These are phyloP conservation scores for Anaeramoeba flamelloides DNA, from an alignment of 78 protist genomes.

Conservation along the genomic window DNA sequence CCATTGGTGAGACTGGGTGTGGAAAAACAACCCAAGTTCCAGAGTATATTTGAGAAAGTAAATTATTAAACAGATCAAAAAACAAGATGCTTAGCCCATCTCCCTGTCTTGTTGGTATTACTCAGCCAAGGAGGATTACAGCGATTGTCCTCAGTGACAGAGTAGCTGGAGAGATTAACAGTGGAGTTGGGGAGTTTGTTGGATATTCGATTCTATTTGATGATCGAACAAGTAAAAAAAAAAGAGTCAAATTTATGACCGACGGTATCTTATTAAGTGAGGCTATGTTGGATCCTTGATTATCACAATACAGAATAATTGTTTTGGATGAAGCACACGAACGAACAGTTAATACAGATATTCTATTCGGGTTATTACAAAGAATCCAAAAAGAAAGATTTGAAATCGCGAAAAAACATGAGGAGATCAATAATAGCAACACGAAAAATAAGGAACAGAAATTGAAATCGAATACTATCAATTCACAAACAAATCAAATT, in stretches of 20 bases:
- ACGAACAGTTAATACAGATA: slow-evolving; percentile 94
- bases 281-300: neutral
- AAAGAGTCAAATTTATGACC: slow-evolving; percentile 80
- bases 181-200: slow-evolving; percentile 40
- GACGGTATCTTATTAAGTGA: slow-evolving; percentile 56
- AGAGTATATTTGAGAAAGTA: no score
- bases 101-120: slow-evolving; percentile 86
- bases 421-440: no score
- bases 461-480: no score
- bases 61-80: neutral
- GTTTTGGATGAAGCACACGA: slow-evolving; percentile 99
- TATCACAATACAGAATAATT: slow-evolving; percentile 40
- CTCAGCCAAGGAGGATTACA: slow-evolving; percentile 98
- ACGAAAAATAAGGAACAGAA: no score
- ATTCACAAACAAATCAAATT: no score
- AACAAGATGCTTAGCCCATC: slow-evolving; percentile 7
- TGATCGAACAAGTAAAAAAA: slow-evolving; percentile 8
- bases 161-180: slow-evolving; percentile 75
- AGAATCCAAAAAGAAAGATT: slow-evolving; percentile 18
- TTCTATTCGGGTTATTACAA: slow-evolving; percentile 78
- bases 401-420: no score
- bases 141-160: slow-evolving; percentile 77
- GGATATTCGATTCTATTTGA: slow-evolving; percentile 35
- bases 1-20: neutral
- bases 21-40: slow-evolving; percentile 1